Evolutionary conservation across 2,329 filamentous ascomycete genomes (phyloP), one percentile per base, ranked within the genome.

Genomic region (Blumeria hordei): DNA sequence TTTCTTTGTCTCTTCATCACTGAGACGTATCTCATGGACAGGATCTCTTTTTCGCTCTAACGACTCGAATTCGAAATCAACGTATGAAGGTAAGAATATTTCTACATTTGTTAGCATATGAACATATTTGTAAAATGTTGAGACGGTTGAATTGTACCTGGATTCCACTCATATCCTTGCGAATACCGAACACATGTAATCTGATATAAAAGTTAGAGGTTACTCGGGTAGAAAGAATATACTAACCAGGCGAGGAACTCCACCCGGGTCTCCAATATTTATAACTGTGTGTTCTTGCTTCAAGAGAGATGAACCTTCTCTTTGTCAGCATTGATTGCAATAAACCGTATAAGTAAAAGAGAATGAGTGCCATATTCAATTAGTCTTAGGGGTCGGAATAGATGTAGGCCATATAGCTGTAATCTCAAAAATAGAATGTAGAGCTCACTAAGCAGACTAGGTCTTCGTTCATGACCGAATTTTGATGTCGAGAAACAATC

Each of bases 161-260:
- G 83, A 67, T 88, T 88, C 84, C 84, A 90, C 58, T 81, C 78
- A 64, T 87, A 90, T 56, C 84, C 84, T 68, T 90, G 84, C 63
- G 80, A 83, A 6, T 81, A 82, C 58, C 84, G 81, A 53, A 88
- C 77, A 66, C 86, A 90, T 21, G 83, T 85, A 59, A 88, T 86
- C 83, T 87, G 60, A 18, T 57, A 51, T n/a, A 32, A 49, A 37
- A 32, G 21, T 28, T 28, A 28, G 21, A 28, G 21, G 21, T 28
- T 28, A 28, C 2, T 28, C 21, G 21, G 21, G 4, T 35, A 39
- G 41, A 14, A 21, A 43, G 34, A 35, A 36, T n/a, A 49, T 44
- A 66, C 79, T 66, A 69, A 87, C 82, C 69, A 88, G 70, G 55
- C 82, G 74, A 59, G 81, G 80, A 59, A 78, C 76, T n/a, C 79